A percentile compares a stretch with the other conserved stretches of the same genome.
Conservation (phyloP, 2,329 filamentous ascomycete genomes). For the Aureobasidium sp. region DNA sequence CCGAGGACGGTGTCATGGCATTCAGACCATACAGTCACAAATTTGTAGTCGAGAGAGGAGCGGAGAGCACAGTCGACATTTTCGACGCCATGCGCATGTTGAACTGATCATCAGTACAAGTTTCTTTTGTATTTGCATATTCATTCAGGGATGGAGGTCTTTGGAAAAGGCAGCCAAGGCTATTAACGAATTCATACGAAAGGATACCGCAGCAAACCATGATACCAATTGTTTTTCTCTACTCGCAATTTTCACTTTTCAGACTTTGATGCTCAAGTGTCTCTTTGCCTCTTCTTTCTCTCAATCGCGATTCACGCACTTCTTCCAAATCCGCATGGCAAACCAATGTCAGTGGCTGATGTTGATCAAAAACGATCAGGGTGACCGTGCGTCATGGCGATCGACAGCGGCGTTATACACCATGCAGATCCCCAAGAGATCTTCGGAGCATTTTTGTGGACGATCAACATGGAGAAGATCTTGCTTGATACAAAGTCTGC, state of each 20-base stretch:
- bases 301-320: neutral
- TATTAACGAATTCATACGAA: neutral
- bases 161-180: neutral
- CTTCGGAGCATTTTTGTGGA: neutral
- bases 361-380: neutral
- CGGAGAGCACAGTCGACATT: constrained; percentile 6
- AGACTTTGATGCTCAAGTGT: neutral
- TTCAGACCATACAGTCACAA: neutral
- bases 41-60: neutral
- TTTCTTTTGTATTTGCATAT: neutral
- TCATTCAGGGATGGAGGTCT: neutral
- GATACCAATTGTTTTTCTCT: neutral
- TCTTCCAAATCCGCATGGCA: neutral
- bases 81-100: constrained; percentile 1
- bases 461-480: neutral
- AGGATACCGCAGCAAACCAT: neutral
- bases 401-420: neutral
- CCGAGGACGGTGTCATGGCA: neutral
- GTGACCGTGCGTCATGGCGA: neutral
- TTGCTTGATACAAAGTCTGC: neutral
- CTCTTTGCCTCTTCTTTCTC: neutral
- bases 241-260: neutral
- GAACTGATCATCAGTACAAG: neutral
- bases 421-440: neutral
- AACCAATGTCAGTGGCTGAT: neutral